Evolutionary conservation across 345 rosid genomes (phyloP), one percentile per base, ranked within the genome.

Genomic region (Carallia brachiata): DNA sequence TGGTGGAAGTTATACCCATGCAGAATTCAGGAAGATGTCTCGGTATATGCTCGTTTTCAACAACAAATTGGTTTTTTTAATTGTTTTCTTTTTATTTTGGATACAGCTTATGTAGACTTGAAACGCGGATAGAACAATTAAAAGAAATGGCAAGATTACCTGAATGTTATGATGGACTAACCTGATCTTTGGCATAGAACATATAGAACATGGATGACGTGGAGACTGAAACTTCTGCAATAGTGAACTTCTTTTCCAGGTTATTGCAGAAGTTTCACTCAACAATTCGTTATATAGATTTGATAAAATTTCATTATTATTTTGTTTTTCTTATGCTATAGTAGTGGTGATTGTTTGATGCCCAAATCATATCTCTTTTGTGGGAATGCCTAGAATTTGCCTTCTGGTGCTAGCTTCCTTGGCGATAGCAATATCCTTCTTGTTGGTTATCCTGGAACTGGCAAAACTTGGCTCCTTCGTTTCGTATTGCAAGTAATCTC

Each of bases 191-290:
- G 75, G 99, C 99, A 64, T 97, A 93, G 16, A 94, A 23, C 23
- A 23, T 90, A 66, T 94, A 93, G 97, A 97, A 94, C 87, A 80
- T 94, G 67, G 99, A 92, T 84, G 97, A 94, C 78, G 97, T 94
- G 40, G 90, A 94, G 83, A 23, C 23, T 23, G 23, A 23, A 23
- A 23, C 23, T 23, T 23, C 23, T 23, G 23, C 23, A 23, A 23
- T 23, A 94, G 86, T 77, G 99, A 96, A 70, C 97, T 94, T 65
- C 90, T 94, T 44, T 94, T 97, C 77, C 97, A 94, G 96, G 99
- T 94, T 65, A 15, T 23, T 52, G 36, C 36, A 13, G 34, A 23
- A 15, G 52, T 52, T 37, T 59, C 66, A 52, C 15, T 12, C 27
- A 13, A 13, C 59, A 13, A 18, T 17, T 28, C 52, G 15, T n/a